Evolutionary conservation across 441 rosid species (phyloP).

Genomic region (Hura crepitans): DNA sequence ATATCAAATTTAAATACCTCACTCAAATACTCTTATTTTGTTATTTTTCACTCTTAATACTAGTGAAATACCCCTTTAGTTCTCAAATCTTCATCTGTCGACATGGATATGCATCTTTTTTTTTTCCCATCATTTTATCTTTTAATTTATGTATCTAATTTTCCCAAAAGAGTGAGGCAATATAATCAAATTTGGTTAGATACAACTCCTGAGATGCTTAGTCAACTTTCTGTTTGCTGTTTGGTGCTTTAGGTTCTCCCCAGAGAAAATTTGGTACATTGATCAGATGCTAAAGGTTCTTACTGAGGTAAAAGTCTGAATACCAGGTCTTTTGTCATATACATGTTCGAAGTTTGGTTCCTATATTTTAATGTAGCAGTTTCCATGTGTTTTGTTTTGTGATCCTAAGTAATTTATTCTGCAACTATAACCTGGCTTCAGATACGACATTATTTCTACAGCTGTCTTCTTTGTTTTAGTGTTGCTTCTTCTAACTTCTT

Average conservation of each 20-base stretch:
- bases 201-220: constrained; percentile 11
- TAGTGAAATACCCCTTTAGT: too few relatives aligned
- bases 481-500: neutral
- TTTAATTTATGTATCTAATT: neutral
- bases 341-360: constrained; percentile 8
- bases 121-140: neutral
- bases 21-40: too few relatives aligned
- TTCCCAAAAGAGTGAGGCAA: neutral
- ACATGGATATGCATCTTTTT: neutral
- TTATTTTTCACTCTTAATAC: too few relatives aligned
- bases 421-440: neutral
- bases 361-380: neutral
- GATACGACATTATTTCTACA: neutral
- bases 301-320: constrained; percentile 65
- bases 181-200: constrained; percentile 4
- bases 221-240: constrained; percentile 26
- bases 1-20: too few relatives aligned
- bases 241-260: constrained; percentile 71
- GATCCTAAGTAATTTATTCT: neutral
- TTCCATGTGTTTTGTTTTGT: neutral
- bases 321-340: constrained; percentile 10
- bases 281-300: constrained; percentile 99
- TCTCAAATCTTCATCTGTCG: neutral
- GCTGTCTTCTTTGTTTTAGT: neutral
- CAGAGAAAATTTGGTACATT: constrained; percentile 93